Evolutionary conservation across 352 stramenopile genomes (phyloP), one percentile per base, ranked within the genome.

Genomic region (Pythium apleroticum): DNA sequence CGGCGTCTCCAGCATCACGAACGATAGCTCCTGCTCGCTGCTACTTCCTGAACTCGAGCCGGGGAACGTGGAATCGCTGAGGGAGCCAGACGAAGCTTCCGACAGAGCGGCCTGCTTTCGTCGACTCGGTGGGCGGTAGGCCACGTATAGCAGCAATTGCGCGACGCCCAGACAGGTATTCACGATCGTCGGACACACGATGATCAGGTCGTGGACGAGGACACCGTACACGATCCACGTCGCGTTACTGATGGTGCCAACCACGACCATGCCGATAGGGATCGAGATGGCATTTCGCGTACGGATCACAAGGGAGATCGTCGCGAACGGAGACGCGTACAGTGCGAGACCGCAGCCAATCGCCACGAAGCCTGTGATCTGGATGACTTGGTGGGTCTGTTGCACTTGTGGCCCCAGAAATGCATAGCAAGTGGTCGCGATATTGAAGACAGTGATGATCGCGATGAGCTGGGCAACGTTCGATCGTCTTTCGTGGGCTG

Each of bases 171-270:
- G 60, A 37, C 69, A 63, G 14, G 66, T 77, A 4, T 78, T 80
- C 37, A 83, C 71, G 12, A 74, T 69, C 22, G 74, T 84, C 15
- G 75, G 73, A 4, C 63, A 72, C 19, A 83, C 61, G 31, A 86
- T 72, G 45, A 75, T 77, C 30, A 66, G 70, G 54, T 88, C 74
- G 35, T 69, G 60, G 27, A 80, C 69, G 0, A 73, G 72, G 22
- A 76, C 63, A 1, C 74, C 72, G 50, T 86, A 88, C 0, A 73
- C 59, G 28, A 78, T 67, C 79, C 79, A 88, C 0, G 82, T 68
- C 33, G 72, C 60, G 24, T 81, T 77, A 59, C 81, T 88, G 35
- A 83, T 46, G 11, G 76, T 71, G 43, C 74, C 81, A 12, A 84
- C 67, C 0, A 67, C 55, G 41, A 77, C 79, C 48, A 88, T 69